Evolutionary conservation across 2,329 filamentous ascomycete genomes (phyloP).

Genomic region (Leptographium flavum): DNA sequence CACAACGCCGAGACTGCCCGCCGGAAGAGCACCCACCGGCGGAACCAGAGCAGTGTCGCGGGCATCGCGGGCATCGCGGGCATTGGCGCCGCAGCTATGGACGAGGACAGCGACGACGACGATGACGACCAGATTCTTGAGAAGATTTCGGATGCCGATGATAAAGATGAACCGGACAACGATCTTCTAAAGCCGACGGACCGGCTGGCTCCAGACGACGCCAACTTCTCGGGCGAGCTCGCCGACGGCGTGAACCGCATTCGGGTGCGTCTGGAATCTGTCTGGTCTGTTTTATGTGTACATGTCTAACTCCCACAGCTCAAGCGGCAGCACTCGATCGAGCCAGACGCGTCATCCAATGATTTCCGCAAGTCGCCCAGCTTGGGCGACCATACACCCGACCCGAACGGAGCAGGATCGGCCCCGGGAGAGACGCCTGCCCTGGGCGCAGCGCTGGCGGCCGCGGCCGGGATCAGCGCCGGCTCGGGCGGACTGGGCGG

Average conservation of each 20-base stretch:
- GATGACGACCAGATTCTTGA: slow-evolving; percentile 35
- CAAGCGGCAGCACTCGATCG: slow-evolving; percentile 66
- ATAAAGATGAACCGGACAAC: slow-evolving; percentile 36
- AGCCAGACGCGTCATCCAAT: slow-evolving; percentile 36
- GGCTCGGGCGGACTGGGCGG: slow-evolving; percentile 16
- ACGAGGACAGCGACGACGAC: slow-evolving; percentile 60
- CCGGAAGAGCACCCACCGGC: slow-evolving; percentile 48
- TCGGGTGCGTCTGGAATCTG: slow-evolving; percentile 49
- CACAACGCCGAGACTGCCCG: slow-evolving; percentile 38
- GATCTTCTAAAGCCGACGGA: slow-evolving; percentile 30
- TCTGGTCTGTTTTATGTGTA: neutral
- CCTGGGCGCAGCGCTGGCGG: neutral
- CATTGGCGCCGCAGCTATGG: slow-evolving; percentile 30
- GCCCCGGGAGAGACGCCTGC: slow-evolving; percentile 11
- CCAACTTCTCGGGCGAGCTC: slow-evolving; percentile 56
- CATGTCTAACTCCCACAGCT: slow-evolving; percentile 34
- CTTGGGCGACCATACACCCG: slow-evolving; percentile 19
- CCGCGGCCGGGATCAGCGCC: slow-evolving; percentile 9
- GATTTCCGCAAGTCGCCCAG: slow-evolving; percentile 30
- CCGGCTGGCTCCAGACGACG: slow-evolving; percentile 54
- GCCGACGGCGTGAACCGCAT: slow-evolving; percentile 73
- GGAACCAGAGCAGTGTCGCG: slow-evolving; percentile 31
- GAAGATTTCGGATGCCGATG: slow-evolving; percentile 39
- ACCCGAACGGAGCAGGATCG: slow-evolving; percentile 18
- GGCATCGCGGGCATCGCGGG: slow-evolving; percentile 25